phyloP scores from a whole-genome alignment of 441 rosid species.

The Populus trichocarpa region DNA sequence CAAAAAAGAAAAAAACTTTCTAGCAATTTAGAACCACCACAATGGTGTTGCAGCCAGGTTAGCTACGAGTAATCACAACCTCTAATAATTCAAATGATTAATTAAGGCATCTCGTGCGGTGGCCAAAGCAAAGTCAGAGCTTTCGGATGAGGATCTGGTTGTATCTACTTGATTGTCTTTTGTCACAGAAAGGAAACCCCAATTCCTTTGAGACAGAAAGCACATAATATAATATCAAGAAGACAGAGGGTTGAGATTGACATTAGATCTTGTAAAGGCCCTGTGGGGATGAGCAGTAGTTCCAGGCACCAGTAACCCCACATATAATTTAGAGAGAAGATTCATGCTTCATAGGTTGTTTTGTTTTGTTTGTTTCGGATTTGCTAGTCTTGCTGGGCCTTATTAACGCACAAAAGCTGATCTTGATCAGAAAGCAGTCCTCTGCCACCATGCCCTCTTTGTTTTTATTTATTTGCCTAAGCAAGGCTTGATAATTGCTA shows the following conservation, averaged over 20 bases:
- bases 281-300: background rate
- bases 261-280: slow-evolving; percentile 22
- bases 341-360: background rate
- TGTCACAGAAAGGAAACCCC: slow-evolving; percentile 40
- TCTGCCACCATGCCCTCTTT: slow-evolving; percentile 19
- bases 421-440: slow-evolving; percentile 1
- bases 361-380: slow-evolving; percentile 35
- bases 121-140: background rate
- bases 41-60: too few relatives aligned
- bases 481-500: slow-evolving; percentile 45
- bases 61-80: too few relatives aligned
- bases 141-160: background rate
- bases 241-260: slow-evolving; percentile 27
- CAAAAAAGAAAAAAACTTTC: too few relatives aligned
- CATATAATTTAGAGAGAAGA: slow-evolving; percentile 3
- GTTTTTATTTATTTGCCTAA: slow-evolving; percentile 19
- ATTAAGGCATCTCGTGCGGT: background rate
- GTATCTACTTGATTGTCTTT: slow-evolving; percentile 27
- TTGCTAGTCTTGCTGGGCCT: slow-evolving; percentile 3
- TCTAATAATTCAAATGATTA: too few relatives aligned
- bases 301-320: background rate
- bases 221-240: slow-evolving; percentile 20
- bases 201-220: slow-evolving; percentile 36
- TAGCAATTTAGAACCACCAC: too few relatives aligned
- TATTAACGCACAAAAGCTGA: background rate